Base-by-base conservation (phyloP, 1,139 yeast species). In the Zygotorulaspora mrakii region DNA sequence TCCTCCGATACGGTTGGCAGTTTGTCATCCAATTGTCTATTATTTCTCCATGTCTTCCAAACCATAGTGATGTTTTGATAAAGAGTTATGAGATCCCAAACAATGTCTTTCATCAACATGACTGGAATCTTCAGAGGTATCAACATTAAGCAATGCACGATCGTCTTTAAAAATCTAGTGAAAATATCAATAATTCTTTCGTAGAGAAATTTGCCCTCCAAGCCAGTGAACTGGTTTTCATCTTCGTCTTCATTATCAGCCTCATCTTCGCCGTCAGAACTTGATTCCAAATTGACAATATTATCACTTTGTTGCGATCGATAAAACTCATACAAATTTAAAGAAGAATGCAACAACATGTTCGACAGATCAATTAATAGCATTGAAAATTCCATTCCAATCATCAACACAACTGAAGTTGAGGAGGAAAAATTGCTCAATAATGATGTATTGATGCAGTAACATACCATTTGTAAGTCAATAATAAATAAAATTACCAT, bases 341-440 rank as follows among this genome's bases (percentile, higher is more conserved):
- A 62, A 2, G 67, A 44, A 40, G 76, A 69, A 31, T 54, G 55
- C 34, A 51, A 13, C 7, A 45, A 30, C 17, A 58, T 30, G 31
- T 57, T 55, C 14, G 76, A 51, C 14, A 79, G 61, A 37, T 79
- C 82, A 18, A 82, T 70, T 11, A 77, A 74, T 45, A 82, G 69
- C 37, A 84, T 66, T 4, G 85, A 80, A 59, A 82, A 82, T 52
- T 85, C 94, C 59, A 86, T 80, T 0, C 91, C 91, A 62, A 85
- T 81, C 23, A 76, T 59, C 23, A 70, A 64, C 66, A 61, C 73
- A 53, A 70, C 80, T 69, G 79, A 56, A 62, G 76, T 57, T 59
- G 76, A 65, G 59, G 77, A 61, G 2, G 59, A 59, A 37, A 57
- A 54, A 6, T 43, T 40, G 32, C 40, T 37, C 28, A 38, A 24